Conservation (phyloP, 23 red algal species). For the Pyropia yezoensis region DNA sequence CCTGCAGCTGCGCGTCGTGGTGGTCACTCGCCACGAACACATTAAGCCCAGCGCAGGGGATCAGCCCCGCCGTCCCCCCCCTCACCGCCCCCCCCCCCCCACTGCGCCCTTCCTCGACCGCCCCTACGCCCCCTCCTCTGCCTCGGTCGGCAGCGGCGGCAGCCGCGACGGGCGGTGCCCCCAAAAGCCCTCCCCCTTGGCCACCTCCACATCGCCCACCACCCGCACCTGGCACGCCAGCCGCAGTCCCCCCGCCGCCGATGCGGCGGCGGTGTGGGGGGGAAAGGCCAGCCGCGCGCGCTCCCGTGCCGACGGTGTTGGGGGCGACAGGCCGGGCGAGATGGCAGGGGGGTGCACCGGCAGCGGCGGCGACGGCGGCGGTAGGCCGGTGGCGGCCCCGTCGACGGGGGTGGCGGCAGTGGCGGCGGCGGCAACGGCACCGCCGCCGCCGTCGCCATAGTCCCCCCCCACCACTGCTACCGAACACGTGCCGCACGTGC, state of each 20-base stretch:
- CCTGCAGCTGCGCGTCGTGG: too few relatives aligned
- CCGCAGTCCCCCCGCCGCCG: constrained; percentile 9
- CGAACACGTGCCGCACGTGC: constrained; percentile 32
- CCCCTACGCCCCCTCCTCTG: neutral
- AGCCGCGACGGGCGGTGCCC: constrained; percentile 10
- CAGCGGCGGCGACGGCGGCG: too few relatives aligned
- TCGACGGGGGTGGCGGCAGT: too few relatives aligned
- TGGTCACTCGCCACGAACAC: too few relatives aligned
- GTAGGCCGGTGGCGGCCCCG: too few relatives aligned
- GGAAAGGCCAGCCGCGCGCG: constrained; percentile 24
- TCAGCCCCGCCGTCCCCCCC: too few relatives aligned
- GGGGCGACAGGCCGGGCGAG: neutral
- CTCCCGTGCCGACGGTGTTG: constrained; percentile 8
- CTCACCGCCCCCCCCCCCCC: neutral
- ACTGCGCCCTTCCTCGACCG: too few relatives aligned
- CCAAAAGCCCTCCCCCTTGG: constrained; percentile 44
- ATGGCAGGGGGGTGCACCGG: too few relatives aligned
- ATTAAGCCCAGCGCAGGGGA: too few relatives aligned
- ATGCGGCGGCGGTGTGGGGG: constrained; percentile 9
- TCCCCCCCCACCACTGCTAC: neutral
- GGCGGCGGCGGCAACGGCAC: too few relatives aligned
- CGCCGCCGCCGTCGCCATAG: too few relatives aligned
- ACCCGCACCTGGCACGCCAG: constrained; percentile 34
- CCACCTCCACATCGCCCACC: constrained; percentile 11
- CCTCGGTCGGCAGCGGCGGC: neutral